These are phyloP conservation scores for Leptomonas pyrrhocoris DNA, from an alignment of 208 protist species.

Conservation along the genomic window DNA sequence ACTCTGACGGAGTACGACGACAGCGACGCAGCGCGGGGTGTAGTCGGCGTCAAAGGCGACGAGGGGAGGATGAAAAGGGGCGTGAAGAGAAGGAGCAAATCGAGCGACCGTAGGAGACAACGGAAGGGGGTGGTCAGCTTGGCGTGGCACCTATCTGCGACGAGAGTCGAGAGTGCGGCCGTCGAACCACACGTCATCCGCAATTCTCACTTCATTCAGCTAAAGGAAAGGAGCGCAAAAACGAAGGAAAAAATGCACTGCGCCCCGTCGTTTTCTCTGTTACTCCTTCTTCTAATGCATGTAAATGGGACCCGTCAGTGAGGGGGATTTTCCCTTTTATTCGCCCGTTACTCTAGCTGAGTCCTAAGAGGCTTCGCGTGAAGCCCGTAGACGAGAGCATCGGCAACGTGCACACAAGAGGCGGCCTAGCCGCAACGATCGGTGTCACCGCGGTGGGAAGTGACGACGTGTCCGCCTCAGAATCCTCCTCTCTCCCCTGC, in stretches of 20 bases:
- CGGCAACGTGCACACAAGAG: conserved; percentile 16
- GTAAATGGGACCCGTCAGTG: neutral
- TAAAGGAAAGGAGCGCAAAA: neutral
- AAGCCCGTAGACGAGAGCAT: conserved; percentile 35
- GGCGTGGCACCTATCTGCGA: no score
- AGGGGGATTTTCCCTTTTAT: neutral
- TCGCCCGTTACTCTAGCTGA: conserved; percentile 2
- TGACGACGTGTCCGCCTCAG: neutral
- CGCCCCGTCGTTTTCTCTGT: no score
- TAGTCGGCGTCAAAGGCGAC: neutral
- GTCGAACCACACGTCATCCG: no score
- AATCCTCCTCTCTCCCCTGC: neutral
- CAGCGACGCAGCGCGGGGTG: no score
- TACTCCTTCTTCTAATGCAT: neutral
- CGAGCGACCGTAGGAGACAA: no score
- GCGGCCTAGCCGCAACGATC: neutral
- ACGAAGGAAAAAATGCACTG: neutral
- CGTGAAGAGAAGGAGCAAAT: no score
- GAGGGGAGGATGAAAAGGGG: no score
- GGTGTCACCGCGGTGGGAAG: neutral
- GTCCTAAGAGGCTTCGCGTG: conserved; percentile 23
- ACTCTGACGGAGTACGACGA: neutral
- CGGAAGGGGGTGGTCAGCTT: no score
- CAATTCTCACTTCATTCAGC: no score
- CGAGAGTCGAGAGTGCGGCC: no score